phyloP scores from a whole-genome alignment of 179 eudicot genomes.

The Camellia oleifera region DNA sequence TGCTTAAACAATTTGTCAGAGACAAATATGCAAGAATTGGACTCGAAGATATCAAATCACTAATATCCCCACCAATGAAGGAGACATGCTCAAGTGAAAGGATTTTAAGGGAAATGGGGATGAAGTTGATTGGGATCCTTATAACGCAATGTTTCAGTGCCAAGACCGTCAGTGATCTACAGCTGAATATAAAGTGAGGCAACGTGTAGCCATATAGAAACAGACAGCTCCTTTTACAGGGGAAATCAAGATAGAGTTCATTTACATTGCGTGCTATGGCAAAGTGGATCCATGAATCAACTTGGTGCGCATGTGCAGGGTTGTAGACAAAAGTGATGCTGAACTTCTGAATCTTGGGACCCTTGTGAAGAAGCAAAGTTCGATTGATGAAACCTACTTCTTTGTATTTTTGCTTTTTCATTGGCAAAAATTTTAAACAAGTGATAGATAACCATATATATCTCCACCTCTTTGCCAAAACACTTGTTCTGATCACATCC shows the following conservation, averaged over 20 bases:
- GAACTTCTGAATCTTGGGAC: not conserved
- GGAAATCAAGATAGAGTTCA: not conserved
- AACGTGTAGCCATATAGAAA: not conserved
- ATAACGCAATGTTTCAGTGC: not conserved
- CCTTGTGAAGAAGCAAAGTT: not conserved
- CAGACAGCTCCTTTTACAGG: no score
- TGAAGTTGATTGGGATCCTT: not conserved
- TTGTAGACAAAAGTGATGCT: not conserved
- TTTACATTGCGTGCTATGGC: not conserved
- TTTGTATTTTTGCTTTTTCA: not conserved
- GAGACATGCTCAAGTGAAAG: slow-evolving; percentile 6
- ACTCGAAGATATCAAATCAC: not conserved
- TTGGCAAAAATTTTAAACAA: not conserved
- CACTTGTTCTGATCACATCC: not conserved
- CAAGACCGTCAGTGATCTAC: not conserved
- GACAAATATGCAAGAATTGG: not conserved
- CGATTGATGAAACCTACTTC: not conserved
- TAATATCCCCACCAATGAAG: not conserved
- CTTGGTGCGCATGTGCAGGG: no score
- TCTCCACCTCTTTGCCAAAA: slow-evolving; percentile 4
- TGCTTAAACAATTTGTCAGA: not conserved
- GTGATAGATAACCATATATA: not conserved
- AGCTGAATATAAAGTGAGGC: not conserved
- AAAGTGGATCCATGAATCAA: slow-evolving; percentile 12
- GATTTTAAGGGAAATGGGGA: slow-evolving; percentile 2